Base-by-base conservation (phyloP, 345 rosid genomes). In the Salix purpurea region DNA sequence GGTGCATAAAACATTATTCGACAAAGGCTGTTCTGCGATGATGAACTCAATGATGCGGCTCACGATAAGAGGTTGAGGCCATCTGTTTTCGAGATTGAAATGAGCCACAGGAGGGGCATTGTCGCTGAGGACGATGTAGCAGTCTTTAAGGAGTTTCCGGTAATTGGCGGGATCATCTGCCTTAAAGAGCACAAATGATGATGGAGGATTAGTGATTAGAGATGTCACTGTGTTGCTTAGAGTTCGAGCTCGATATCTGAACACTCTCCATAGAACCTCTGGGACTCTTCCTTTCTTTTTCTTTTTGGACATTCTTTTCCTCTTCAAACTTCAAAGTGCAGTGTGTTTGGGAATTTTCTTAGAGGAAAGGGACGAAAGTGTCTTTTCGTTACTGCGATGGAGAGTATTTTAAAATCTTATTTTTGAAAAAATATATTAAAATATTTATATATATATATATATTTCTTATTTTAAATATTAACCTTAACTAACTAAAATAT, bases 11-110 rank as follows among this genome's bases (percentile, higher is more conserved):
- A 86, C 85, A 79, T 94, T 92, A 48, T 65, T 30, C 11, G 83
- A 6, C 46, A 28, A 26, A 24, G 77, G 42, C 24, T 74, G 61
- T 37, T 85, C 84, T 50, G 40, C 23, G 26, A n/a, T 30, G 71
- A 77, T 72, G 80, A 80, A 85, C 74, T 91, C 96, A 54, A 91
- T 84, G 19, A 75, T 50, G 79, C 74, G 85, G 75, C 50, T 61
- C 1, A 92, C 94, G 80, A 94, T 84, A 96, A 92, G 86, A 67
- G 76, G 66, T 46, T 92, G 98, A 11, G 93, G 46, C 91, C 97
- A 86, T 71, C 64, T 77, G 58, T 72, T 77, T 61, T 26, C 77
- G 7, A 84, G 86, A 44, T 65, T 66, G 77, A 81, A 80, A 61
- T 82, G 71, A 26, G 73, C 67, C 54, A 87, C 58, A 6, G 85